Evolutionary conservation across 2,329 filamentous ascomycete genomes (phyloP).

Genomic region (Cryphonectria japonica): DNA sequence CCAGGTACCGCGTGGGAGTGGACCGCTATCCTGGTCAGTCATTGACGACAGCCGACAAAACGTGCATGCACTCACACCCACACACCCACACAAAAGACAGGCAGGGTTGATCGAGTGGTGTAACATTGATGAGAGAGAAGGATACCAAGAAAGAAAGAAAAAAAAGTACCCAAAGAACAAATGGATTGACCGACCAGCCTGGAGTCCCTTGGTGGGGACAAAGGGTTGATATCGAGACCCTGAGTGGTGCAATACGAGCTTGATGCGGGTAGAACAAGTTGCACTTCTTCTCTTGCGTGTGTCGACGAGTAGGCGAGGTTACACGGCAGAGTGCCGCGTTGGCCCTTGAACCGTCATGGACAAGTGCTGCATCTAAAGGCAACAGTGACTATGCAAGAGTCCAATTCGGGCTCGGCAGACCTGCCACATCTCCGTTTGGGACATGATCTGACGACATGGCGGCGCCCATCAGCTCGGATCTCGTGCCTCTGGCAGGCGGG

Average conservation of each 20-base stretch:
- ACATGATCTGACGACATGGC: not conserved
- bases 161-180: not conserved
- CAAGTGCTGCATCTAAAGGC: not conserved
- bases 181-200: not conserved
- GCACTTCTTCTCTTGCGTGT: not conserved
- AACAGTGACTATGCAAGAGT: not conserved
- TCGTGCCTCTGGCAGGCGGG: not conserved
- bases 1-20: not conserved
- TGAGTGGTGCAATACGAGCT: not conserved
- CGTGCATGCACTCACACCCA: no score
- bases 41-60: not conserved
- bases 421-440: conserved; percentile 2
- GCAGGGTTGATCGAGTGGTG: not conserved
- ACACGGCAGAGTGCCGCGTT: not conserved
- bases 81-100: not conserved
- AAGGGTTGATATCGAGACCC: not conserved
- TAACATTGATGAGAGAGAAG: no score
- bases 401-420: not conserved
- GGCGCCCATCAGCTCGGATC: not conserved
- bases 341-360: not conserved
- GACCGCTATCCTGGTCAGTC: not conserved
- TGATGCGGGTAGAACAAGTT: not conserved
- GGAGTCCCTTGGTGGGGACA: not conserved
- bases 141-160: no score
- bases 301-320: not conserved